A percentile compares a stretch with the other conserved stretches of the same genome.
Evolutionary conservation across 768 basidiomycete genomes (phyloP).

Genomic region (Pulveroboletus sp.): DNA sequence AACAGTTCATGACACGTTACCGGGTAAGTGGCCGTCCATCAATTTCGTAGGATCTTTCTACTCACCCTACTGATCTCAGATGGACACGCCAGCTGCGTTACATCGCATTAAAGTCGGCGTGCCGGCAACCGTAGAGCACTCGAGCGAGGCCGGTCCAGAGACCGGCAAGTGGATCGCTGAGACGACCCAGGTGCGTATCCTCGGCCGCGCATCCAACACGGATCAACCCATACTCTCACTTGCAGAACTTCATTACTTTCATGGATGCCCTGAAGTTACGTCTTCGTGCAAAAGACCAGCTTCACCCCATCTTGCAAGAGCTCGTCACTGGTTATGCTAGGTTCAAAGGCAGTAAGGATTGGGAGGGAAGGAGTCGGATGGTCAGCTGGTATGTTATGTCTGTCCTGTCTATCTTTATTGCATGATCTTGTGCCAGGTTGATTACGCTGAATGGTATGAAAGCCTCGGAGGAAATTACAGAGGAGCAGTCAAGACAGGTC

Average conservation of each 20-base stretch:
- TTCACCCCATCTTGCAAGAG: slow-evolving; percentile 92
- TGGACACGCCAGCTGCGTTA: slow-evolving; percentile 90
- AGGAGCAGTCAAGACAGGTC: slow-evolving; percentile 92
- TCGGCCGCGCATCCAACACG: background rate
- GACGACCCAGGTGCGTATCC: slow-evolving; percentile 75
- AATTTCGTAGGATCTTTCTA: background rate
- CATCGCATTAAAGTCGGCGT: slow-evolving; percentile 90
- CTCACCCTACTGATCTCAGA: slow-evolving; percentile 39
- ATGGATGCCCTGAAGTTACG: slow-evolving; percentile 96
- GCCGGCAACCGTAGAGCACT: slow-evolving; percentile 95
- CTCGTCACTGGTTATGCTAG: slow-evolving; percentile 92
- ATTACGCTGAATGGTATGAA: slow-evolving; percentile 97
- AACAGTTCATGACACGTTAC: slow-evolving; percentile 89
- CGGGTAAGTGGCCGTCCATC: slow-evolving; percentile 43
- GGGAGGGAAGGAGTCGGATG: slow-evolving; percentile 90
- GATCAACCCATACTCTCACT: background rate
- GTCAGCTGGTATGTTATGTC: slow-evolving; percentile 69
- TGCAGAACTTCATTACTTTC: slow-evolving; percentile 93
- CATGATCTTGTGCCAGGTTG: slow-evolving; percentile 48
- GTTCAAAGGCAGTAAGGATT: slow-evolving; percentile 92
- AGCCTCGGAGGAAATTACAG: slow-evolving; percentile 91
- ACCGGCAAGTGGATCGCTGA: slow-evolving; percentile 97
- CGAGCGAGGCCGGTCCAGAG: slow-evolving; percentile 86
- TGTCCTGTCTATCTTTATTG: background rate
- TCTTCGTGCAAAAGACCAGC: slow-evolving; percentile 92